These are phyloP conservation scores for Sextonia rubra DNA, from an alignment of 164 flowering plant species.

Conservation along the genomic window DNA sequence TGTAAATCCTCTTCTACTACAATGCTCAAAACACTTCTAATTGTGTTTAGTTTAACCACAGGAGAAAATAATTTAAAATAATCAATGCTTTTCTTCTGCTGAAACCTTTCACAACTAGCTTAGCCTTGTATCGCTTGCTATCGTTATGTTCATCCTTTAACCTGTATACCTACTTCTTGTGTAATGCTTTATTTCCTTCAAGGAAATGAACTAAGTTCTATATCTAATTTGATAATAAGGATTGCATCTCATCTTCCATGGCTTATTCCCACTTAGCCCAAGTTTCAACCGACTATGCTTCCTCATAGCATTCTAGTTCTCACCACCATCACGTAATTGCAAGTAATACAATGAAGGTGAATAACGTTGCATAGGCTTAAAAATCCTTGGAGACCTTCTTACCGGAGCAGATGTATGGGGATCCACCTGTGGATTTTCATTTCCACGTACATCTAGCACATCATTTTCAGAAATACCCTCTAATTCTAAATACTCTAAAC, in stretches of 20 bases:
- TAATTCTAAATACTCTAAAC: not conserved
- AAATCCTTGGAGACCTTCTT: not conserved
- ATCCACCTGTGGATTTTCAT: not conserved
- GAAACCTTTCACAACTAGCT: not conserved
- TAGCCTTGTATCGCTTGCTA: not conserved
- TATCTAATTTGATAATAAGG: not conserved
- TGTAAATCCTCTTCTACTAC: not conserved
- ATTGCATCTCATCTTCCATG: conserved; percentile 1
- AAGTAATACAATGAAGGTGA: conserved; percentile 1
- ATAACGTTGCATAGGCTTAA: not conserved
- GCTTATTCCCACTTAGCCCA: not conserved
- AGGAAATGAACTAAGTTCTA: not conserved
- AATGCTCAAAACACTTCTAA: not conserved
- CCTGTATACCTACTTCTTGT: not conserved
- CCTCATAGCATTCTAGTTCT: not conserved
- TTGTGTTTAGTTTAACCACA: not conserved
- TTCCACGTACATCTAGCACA: not conserved
- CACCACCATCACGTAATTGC: not conserved
- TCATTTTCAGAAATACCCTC: not conserved
- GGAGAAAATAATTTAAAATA: not conserved
- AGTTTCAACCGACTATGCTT: not conserved
- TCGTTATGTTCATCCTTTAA: not conserved
- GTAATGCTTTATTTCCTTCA: not conserved
- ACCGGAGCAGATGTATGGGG: not conserved
- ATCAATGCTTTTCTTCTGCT: not conserved